Percentiles rank a stretch among this genome's conserved stretches.
Evolutionary conservation across 805 yeast genomes (phyloP).

Genomic region (Monosporozyma unispora): DNA sequence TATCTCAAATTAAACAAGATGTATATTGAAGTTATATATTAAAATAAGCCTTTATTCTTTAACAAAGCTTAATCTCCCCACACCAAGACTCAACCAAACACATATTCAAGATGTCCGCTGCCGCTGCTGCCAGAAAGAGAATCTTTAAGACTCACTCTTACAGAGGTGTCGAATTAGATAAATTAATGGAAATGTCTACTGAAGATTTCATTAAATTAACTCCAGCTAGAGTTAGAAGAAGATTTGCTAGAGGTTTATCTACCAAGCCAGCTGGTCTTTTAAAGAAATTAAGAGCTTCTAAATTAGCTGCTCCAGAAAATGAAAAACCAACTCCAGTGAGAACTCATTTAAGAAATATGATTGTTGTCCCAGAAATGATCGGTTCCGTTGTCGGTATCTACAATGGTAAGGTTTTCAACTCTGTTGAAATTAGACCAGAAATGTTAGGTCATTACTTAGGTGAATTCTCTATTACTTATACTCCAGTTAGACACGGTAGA

Average conservation of each 20-base stretch:
- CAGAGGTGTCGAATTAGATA: constrained; percentile 97
- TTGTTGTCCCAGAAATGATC: constrained; percentile 98
- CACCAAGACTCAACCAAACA: neutral
- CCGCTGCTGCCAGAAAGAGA: constrained; percentile 54
- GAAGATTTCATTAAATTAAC: constrained; percentile 96
- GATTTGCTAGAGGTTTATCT: constrained; percentile 96
- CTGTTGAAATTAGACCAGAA: constrained; percentile 97
- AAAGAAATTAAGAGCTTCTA: constrained; percentile 96
- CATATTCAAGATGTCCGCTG: constrained; percentile 17
- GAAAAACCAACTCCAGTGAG: constrained; percentile 97
- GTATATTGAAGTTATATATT: too few species aligned
- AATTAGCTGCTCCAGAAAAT: constrained; percentile 76
- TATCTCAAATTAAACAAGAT: too few species aligned
- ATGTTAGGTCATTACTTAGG: constrained; percentile 99
- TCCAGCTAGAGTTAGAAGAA: constrained; percentile 99
- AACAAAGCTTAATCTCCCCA: too few species aligned
- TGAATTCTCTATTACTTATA: constrained; percentile 98
- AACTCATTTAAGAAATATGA: constrained; percentile 99
- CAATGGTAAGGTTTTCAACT: constrained; percentile 99
- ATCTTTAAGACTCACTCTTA: constrained; percentile 91
- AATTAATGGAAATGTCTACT: constrained; percentile 85
- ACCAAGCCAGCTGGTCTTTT: constrained; percentile 91
- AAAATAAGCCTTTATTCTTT: too few species aligned
- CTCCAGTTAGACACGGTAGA: constrained; percentile 99
- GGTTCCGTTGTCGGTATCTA: constrained; percentile 97